These are phyloP conservation scores for Verticillium albo-atrum DNA, from an alignment of 2,329 filamentous ascomycete genomes.

Conservation along the genomic window DNA sequence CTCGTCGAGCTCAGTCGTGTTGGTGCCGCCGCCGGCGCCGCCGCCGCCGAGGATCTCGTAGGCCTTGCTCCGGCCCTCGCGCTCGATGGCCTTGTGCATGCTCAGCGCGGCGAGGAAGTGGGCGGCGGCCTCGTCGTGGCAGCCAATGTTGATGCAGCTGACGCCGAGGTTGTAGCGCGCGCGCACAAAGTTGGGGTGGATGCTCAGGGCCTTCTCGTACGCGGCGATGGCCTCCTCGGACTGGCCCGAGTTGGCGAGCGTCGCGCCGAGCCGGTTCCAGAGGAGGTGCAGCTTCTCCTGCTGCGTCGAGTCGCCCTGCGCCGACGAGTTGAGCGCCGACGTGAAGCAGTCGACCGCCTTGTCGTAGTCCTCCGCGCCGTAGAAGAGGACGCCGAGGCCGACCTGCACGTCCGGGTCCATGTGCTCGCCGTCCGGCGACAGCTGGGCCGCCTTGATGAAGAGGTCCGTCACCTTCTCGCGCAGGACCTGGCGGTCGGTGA, in stretches of 20 bases:
- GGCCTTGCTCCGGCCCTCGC: conserved; percentile 76
- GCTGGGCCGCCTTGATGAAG: conserved; percentile 88
- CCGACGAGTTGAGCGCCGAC: conserved; percentile 79
- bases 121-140: conserved; percentile 81
- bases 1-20: conserved; percentile 54
- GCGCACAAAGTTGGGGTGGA: conserved; percentile 94
- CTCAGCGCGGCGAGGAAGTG: conserved; percentile 87
- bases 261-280: conserved; percentile 96
- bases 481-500: conserved; percentile 85
- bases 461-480: conserved; percentile 87
- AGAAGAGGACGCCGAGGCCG: conserved; percentile 93
- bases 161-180: conserved; percentile 96
- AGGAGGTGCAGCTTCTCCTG: conserved; percentile 85
- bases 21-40: conserved; percentile 27
- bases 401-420: conserved; percentile 99
- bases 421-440: conserved; percentile 85
- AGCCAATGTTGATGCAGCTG: conserved; percentile 95
- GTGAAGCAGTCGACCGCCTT: conserved; percentile 99
- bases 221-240: conserved; percentile 95
- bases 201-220: conserved; percentile 85
- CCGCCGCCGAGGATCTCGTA: conserved; percentile 70
- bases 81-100: conserved; percentile 94
- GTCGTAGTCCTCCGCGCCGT: conserved; percentile 95
- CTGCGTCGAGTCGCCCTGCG: conserved; percentile 78
- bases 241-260: conserved; percentile 88